phyloP scores from a whole-genome alignment of 371 early-diverging fungal species.

The Smittium mucronatum region DNA sequence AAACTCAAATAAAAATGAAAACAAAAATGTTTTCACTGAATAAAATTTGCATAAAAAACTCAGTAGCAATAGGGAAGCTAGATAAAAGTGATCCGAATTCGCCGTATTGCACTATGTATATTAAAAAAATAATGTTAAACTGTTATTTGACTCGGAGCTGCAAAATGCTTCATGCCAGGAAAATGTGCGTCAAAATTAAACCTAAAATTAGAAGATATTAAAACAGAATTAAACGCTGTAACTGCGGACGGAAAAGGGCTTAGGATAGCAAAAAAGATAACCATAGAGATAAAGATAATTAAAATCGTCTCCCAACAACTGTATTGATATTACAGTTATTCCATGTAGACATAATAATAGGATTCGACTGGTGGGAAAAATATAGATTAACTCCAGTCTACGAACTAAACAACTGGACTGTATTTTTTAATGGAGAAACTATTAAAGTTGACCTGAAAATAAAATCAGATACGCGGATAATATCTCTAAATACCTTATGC shows the following conservation, averaged over 20 bases:
- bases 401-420: background rate
- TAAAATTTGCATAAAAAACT: background rate
- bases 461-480: background rate
- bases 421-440: background rate
- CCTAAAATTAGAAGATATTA: background rate
- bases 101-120: background rate
- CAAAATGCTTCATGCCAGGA: background rate
- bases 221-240: background rate
- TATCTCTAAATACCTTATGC: background rate
- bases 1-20: background rate
- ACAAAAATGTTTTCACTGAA: background rate
- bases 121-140: background rate
- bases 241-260: slow-evolving; percentile 1
- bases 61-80: background rate
- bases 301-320: background rate
- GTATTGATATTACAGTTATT: background rate
- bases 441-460: background rate
- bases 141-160: background rate
- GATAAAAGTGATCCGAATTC: background rate
- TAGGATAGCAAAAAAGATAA: background rate
- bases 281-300: background rate
- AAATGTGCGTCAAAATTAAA: background rate
- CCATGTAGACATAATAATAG: background rate
- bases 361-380: slow-evolving; percentile 6
- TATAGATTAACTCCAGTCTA: background rate